Percentiles rank a stretch among this genome's conserved stretches.
Evolutionary conservation across 371 early-diverging fungal species (phyloP).

Genomic region (Syncephalastrum racemosum): DNA sequence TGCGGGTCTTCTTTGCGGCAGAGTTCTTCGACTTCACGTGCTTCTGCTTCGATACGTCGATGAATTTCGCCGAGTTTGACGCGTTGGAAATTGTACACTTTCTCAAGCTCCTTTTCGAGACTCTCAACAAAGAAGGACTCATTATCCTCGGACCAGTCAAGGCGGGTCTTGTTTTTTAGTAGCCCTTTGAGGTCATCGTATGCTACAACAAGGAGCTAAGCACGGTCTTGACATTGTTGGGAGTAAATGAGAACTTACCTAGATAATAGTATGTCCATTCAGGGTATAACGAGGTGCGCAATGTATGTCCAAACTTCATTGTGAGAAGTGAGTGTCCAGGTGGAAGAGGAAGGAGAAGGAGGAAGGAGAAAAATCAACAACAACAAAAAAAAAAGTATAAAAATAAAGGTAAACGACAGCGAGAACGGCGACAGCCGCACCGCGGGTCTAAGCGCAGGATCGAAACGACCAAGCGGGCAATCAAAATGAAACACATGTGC

Average conservation of each 20-base stretch:
- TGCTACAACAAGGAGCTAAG: slow-evolving; percentile 16
- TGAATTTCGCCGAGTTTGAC: slow-evolving; percentile 90
- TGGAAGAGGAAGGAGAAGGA: slow-evolving; percentile 8
- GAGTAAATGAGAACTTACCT: slow-evolving; percentile 21
- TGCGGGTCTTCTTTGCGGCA: slow-evolving; percentile 65
- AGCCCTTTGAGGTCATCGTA: slow-evolving; percentile 85
- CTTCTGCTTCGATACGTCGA: slow-evolving; percentile 77
- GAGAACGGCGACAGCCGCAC: too few relatives aligned
- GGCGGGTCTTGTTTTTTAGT: slow-evolving; percentile 60
- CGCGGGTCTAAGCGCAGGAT: too few relatives aligned
- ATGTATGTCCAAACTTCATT: slow-evolving; percentile 93
- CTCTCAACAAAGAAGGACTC: slow-evolving; percentile 88
- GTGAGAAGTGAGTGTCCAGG: slow-evolving; percentile 6
- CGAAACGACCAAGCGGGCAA: too few relatives aligned
- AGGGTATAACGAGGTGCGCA: slow-evolving; percentile 70
- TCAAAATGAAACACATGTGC: too few relatives aligned
- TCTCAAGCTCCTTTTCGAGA: slow-evolving; percentile 90
- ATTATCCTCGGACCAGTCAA: slow-evolving; percentile 66
- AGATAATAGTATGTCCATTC: slow-evolving; percentile 75
- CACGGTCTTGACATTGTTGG: background rate
- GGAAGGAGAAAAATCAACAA: slow-evolving; percentile 8
- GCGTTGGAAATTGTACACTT: slow-evolving; percentile 87
- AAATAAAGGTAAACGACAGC: background rate
- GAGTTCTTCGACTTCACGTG: slow-evolving; percentile 56
- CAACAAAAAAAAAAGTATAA: background rate